Evolutionary conservation across 1,139 yeast species (phyloP).

Genomic region (Magnusiomyces paraingens): DNA sequence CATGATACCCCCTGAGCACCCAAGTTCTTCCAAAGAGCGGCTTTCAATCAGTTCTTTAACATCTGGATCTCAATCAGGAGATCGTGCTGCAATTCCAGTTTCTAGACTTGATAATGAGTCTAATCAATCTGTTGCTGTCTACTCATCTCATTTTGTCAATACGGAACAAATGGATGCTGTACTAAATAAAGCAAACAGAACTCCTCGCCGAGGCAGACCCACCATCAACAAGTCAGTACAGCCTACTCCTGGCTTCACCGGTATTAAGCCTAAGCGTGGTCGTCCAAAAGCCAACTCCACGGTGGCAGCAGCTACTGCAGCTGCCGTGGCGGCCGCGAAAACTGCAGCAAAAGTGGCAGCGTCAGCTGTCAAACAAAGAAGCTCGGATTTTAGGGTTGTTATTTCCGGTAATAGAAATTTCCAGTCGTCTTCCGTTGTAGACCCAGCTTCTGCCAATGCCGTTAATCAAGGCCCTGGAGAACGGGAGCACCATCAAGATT

Average conservation of each 20-base stretch:
- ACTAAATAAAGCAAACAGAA: not conserved
- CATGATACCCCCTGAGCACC: not conserved
- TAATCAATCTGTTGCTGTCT: no score
- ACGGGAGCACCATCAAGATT: no score
- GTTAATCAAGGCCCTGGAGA: no score
- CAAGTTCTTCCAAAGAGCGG: not conserved
- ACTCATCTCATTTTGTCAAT: not conserved
- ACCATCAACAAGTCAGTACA: not conserved
- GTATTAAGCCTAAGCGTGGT: conserved; percentile 3
- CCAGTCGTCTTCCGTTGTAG: no score
- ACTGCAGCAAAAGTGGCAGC: no score
- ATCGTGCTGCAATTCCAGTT: no score
- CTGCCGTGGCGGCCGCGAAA: not conserved
- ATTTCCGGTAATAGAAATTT: no score
- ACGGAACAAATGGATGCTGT: not conserved
- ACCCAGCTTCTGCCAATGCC: no score
- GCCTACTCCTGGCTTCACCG: not conserved
- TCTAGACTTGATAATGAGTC: no score
- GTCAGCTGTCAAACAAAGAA: no score
- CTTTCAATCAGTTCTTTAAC: conserved; percentile 1
- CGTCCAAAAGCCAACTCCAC: not conserved
- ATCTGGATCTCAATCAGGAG: not conserved
- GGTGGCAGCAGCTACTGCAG: not conserved
- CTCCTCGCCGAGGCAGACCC: conserved; percentile 1
- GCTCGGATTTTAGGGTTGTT: no score